Evolutionary conservation across 805 yeast species (phyloP).

Genomic region (Candida khao-thaluensis): DNA sequence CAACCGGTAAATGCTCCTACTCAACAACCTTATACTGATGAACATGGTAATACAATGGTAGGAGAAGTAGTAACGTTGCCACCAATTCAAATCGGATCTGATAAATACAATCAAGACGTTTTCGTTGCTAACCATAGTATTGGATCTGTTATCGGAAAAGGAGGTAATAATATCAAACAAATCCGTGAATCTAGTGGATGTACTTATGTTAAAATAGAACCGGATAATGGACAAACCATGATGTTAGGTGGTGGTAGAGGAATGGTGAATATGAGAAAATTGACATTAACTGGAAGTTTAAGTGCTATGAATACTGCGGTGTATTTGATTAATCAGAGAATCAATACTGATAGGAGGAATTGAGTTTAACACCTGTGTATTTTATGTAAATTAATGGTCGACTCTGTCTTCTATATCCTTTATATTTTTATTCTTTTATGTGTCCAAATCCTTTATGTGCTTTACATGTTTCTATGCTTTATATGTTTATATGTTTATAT

Average conservation of each 20-base stretch:
- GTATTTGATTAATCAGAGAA: conserved; percentile 67
- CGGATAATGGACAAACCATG: conserved; percentile 51
- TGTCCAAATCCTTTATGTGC: too few species aligned
- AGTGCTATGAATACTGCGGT: conserved; percentile 72
- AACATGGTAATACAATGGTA: conserved; percentile 42
- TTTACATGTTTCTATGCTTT: too few species aligned
- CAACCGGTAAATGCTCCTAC: conserved; percentile 28
- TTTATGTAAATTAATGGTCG: conserved; percentile 5
- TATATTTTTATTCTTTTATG: neutral
- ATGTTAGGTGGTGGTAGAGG: conserved; percentile 46
- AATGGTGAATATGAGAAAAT: conserved; percentile 48
- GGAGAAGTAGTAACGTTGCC: conserved; percentile 45
- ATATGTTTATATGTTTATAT: too few species aligned
- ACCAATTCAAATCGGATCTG: conserved; percentile 45
- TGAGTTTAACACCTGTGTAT: conserved; percentile 8
- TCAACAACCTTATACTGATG: conserved; percentile 40
- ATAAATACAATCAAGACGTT: conserved; percentile 64
- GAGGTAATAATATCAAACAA: conserved; percentile 78
- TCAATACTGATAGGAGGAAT: conserved; percentile 61
- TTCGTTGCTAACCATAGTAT: conserved; percentile 75
- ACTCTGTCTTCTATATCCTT: neutral
- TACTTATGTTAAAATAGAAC: conserved; percentile 69
- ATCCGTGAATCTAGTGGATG: conserved; percentile 72
- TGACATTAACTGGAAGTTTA: conserved; percentile 66
- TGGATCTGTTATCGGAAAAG: conserved; percentile 83